Conservation (phyloP, 768 basidiomycete genomes). For the Dacryopinax primogenitus region DNA sequence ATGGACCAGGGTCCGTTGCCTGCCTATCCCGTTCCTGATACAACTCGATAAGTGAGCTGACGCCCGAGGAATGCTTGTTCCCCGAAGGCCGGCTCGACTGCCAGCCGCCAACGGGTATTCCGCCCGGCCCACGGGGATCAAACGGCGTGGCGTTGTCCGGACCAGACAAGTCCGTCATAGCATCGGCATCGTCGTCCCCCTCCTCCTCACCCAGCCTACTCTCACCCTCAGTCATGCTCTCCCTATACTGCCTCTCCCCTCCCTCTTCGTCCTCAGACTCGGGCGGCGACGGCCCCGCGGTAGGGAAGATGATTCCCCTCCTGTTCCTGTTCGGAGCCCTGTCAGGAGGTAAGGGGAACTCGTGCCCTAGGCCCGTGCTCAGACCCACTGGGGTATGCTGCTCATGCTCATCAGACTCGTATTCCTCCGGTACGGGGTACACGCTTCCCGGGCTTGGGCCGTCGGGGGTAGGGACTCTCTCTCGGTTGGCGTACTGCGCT, state of each 20-base stretch:
- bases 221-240: not conserved
- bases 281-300: not conserved
- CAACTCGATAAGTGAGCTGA: constrained; percentile 58
- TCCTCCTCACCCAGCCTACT: constrained; percentile 8
- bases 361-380: not conserved
- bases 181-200: constrained; percentile 9
- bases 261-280: constrained; percentile 1
- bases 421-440: not conserved
- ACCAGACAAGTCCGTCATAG: constrained; percentile 6
- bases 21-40: constrained; percentile 60
- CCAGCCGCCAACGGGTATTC: constrained; percentile 1
- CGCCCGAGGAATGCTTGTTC: not conserved
- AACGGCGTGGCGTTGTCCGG: constrained; percentile 11
- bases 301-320: not conserved
- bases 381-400: not conserved
- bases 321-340: not conserved
- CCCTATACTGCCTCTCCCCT: not conserved
- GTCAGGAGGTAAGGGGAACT: not conserved
- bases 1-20: constrained; percentile 18
- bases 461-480: not conserved
- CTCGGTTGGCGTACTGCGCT: not conserved
- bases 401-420: constrained; percentile 5
- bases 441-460: not conserved
- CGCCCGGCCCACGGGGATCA: constrained; percentile 1
- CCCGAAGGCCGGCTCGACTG: not conserved